Evolutionary conservation across 202 grass and related monocot genomes (phyloP).

Genomic region (Cymbopogon flexuosus): DNA sequence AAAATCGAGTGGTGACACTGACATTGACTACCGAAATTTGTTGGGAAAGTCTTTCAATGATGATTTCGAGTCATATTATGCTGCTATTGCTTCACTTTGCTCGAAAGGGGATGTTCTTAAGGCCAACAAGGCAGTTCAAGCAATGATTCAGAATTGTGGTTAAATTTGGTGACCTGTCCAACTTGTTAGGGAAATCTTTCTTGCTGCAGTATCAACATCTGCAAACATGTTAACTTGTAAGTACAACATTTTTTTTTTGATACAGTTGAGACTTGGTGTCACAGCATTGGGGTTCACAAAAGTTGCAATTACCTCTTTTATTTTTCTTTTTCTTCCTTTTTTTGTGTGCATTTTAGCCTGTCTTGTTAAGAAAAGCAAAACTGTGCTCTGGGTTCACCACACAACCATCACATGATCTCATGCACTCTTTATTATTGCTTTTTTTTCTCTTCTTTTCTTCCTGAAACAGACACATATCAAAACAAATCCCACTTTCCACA

Average conservation of each 20-base stretch:
- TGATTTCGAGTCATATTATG: constrained; percentile 75
- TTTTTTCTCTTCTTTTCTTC: constrained; percentile 5
- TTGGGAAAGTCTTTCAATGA: constrained; percentile 50
- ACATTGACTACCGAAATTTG: constrained; percentile 45
- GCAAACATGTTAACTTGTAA: constrained; percentile 21
- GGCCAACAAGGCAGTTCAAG: constrained; percentile 61
- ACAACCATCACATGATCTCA: background rate
- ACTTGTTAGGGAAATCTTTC: constrained; percentile 7
- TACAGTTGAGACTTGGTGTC: constrained; percentile 20
- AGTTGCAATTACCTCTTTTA: constrained; percentile 14
- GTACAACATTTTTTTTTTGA: background rate
- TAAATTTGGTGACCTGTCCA: constrained; percentile 31
- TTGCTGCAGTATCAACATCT: constrained; percentile 14
- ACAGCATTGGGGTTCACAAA: constrained; percentile 7
- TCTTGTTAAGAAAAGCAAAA: constrained; percentile 11
- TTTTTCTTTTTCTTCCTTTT: too few relatives aligned
- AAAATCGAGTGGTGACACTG: constrained; percentile 29
- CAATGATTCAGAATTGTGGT: constrained; percentile 74
- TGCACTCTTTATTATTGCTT: constrained; percentile 10
- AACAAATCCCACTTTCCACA: background rate
- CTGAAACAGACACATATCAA: background rate
- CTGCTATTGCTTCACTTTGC: constrained; percentile 62
- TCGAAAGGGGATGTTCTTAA: constrained; percentile 59
- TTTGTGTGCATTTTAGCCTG: background rate
- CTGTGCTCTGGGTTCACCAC: background rate